phyloP scores from a whole-genome alignment of 225 moss, liverwort and hornwort genomes.

The Polytrichum commune region DNA sequence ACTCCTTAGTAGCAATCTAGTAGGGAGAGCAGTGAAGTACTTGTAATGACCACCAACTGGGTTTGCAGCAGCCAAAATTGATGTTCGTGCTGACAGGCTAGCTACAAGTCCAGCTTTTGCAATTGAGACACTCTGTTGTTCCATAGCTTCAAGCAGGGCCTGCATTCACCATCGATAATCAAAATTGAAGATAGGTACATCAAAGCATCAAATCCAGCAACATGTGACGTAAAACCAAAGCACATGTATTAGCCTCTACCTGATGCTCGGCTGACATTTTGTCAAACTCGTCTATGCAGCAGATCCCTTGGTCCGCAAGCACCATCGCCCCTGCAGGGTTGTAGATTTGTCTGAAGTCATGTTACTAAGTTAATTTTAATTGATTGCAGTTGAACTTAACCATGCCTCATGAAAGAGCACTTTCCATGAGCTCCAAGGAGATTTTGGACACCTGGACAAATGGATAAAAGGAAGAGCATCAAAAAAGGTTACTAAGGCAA shows the following conservation, averaged over 20 bases:
- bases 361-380: neutral
- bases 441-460: too few relatives aligned
- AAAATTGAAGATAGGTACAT: neutral
- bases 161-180: conserved; percentile 17
- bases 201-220: neutral
- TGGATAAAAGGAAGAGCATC: neutral
- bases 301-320: conserved; percentile 90
- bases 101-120: conserved; percentile 98
- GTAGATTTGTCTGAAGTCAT: neutral
- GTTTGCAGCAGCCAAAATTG: conserved; percentile 95
- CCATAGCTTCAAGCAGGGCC: conserved; percentile 99
- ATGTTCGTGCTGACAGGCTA: conserved; percentile 92
- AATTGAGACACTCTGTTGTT: conserved; percentile 94
- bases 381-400: too few relatives aligned
- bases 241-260: conserved; percentile 35
- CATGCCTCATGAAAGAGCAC: too few relatives aligned
- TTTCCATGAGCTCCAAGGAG: too few relatives aligned
- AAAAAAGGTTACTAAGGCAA: neutral
- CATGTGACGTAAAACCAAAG: neutral
- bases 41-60: conserved; percentile 98
- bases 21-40: conserved; percentile 26
- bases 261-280: conserved; percentile 96
- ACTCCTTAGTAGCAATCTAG: too few relatives aligned
- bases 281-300: conserved; percentile 98
- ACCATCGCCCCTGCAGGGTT: conserved; percentile 83